Evolutionary conservation across 495 filamentous ascomycete genomes (phyloP).

Genomic region (Neurospora sp.): DNA sequence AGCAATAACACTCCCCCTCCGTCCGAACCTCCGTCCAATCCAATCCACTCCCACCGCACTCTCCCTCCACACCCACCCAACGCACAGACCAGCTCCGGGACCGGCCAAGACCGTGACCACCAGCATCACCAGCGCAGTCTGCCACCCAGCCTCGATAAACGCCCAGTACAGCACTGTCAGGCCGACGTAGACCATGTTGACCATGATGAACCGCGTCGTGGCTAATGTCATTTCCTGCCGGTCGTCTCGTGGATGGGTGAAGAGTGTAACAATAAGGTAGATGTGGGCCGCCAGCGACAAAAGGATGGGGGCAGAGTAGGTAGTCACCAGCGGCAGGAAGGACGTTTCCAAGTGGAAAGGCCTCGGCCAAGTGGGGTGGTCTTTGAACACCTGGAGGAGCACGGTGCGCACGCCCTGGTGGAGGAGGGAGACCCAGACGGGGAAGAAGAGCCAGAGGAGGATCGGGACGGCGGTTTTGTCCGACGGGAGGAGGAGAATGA

Average conservation of each 20-base stretch:
- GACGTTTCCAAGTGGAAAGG: slow-evolving; percentile 25
- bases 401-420: slow-evolving; percentile 18
- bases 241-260: slow-evolving; percentile 18
- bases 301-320: slow-evolving; percentile 27
- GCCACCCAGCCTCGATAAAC: slow-evolving; percentile 26
- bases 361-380: background rate
- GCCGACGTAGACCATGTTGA: slow-evolving; percentile 24
- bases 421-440: slow-evolving; percentile 26
- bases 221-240: slow-evolving; percentile 30
- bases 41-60: slow-evolving; percentile 17
- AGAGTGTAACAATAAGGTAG: slow-evolving; percentile 20
- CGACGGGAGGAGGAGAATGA: slow-evolving; percentile 57
- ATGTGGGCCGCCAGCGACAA: slow-evolving; percentile 24
- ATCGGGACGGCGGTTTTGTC: slow-evolving; percentile 57
- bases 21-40: background rate
- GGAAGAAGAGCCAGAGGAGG: slow-evolving; percentile 41
- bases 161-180: slow-evolving; percentile 34
- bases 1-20: slow-evolving; percentile 12
- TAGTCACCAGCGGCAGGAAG: slow-evolving; percentile 9
- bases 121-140: slow-evolving; percentile 19
- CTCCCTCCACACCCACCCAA: slow-evolving; percentile 30
- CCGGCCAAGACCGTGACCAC: slow-evolving; percentile 20
- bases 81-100: slow-evolving; percentile 28
- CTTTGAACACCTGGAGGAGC: slow-evolving; percentile 3
- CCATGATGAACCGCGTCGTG: slow-evolving; percentile 24